A percentile compares a stretch with the other conserved stretches of the same genome.
Evolutionary conservation across 2,329 filamentous ascomycete species (phyloP).

Genomic region (Endoconidiophora polonica): DNA sequence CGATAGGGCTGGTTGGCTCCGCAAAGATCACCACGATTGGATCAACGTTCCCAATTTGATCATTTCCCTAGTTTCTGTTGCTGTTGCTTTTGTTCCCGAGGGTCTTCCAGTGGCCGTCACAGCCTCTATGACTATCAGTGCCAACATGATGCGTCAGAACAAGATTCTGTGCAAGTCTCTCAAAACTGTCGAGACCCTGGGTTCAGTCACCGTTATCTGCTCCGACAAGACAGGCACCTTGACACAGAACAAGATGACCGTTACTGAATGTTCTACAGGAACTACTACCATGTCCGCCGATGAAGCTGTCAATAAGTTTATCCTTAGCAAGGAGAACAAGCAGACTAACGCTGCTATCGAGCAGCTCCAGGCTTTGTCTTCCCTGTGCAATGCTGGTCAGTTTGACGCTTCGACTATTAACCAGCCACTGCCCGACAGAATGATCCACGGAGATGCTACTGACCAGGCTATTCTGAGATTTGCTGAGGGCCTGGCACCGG

Average conservation of each 20-base stretch:
- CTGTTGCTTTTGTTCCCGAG: slow-evolving; percentile 93
- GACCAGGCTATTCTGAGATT: slow-evolving; percentile 83
- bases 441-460: slow-evolving; percentile 79
- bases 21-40: slow-evolving; percentile 97
- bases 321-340: slow-evolving; percentile 49
- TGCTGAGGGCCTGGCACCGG: slow-evolving; percentile 85
- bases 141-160: slow-evolving; percentile 96
- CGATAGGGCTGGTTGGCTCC: slow-evolving; percentile 62
- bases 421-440: slow-evolving; percentile 54
- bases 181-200: slow-evolving; percentile 91
- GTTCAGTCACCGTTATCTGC: slow-evolving; percentile 98
- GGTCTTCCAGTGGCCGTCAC: slow-evolving; percentile 96
- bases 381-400: slow-evolving; percentile 73
- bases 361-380: slow-evolving; percentile 56
- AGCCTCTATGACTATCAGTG: slow-evolving; percentile 87
- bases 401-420: slow-evolving; percentile 53
- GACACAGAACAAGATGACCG: slow-evolving; percentile 99
- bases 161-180: slow-evolving; percentile 93
- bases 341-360: slow-evolving; percentile 58
- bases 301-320: slow-evolving; percentile 51
- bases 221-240: slow-evolving; percentile 98
- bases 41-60: slow-evolving; percentile 88
- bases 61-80: slow-evolving; percentile 54
- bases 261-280: slow-evolving; percentile 79
- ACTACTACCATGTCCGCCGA: slow-evolving; percentile 73